phyloP scores from a whole-genome alignment of 768 basidiomycete genomes.

The Austroboletus festivus region DNA sequence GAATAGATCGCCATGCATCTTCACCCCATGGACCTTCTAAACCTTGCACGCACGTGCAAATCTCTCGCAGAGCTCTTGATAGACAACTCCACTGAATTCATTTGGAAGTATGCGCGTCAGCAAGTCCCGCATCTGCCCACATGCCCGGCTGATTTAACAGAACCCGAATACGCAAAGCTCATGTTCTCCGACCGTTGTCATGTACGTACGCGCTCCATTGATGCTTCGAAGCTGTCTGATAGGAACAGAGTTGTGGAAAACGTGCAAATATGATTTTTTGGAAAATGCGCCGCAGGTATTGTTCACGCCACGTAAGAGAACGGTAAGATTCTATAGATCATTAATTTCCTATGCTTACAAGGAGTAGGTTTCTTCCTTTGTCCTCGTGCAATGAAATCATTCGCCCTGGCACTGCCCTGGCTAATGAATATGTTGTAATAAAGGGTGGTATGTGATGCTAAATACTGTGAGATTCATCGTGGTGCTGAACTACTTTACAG shows the following conservation, averaged over 20 bases:
- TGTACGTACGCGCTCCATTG: background rate
- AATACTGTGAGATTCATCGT: background rate
- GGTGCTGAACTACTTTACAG: no score
- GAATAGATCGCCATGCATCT: conserved; percentile 39
- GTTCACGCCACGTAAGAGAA: background rate
- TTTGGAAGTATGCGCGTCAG: conserved; percentile 25
- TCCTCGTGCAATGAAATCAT: background rate
- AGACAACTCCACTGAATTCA: conserved; percentile 22
- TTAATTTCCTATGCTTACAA: background rate
- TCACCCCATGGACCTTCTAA: conserved; percentile 28
- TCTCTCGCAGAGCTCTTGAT: conserved; percentile 37
- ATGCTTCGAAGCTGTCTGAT: background rate
- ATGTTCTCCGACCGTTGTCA: conserved; percentile 14
- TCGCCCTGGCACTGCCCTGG: background rate
- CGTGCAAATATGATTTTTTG: background rate
- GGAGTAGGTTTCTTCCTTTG: background rate
- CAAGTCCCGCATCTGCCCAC: conserved; percentile 37
- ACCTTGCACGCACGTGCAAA: conserved; percentile 40
- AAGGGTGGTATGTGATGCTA: background rate
- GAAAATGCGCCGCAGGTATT: conserved; percentile 13
- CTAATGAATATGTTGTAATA: background rate
- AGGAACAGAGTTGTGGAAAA: conserved; percentile 7
- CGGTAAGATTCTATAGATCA: background rate
- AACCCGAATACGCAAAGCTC: conserved; percentile 38
- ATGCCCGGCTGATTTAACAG: conserved; percentile 42